Percentiles rank a stretch among this genome's conserved stretches.
Evolutionary conservation across 495 filamentous ascomycete species (phyloP).

Genomic region (Podospora comata): DNA sequence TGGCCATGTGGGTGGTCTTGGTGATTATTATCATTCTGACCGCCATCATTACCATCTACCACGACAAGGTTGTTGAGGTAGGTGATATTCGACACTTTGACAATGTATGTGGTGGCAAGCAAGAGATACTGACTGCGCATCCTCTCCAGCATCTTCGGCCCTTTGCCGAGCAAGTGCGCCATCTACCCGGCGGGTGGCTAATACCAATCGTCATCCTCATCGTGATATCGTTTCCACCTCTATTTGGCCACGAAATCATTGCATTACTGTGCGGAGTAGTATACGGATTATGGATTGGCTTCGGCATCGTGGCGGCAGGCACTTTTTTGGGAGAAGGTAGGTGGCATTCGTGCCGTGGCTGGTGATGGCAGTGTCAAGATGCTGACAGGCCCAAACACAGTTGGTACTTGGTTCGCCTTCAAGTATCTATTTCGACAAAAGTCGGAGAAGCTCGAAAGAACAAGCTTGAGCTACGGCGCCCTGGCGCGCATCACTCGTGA

Average conservation of each 20-base stretch:
- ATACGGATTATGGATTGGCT: conserved; percentile 33
- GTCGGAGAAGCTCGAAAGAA: conserved; percentile 29
- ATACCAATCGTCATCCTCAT: conserved; percentile 36
- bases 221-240: conserved; percentile 34
- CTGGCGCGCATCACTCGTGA: conserved; percentile 28
- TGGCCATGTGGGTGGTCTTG: conserved; percentile 18
- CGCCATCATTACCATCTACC: conserved; percentile 19
- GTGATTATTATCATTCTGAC: conserved; percentile 22
- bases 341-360: neutral
- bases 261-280: conserved; percentile 34
- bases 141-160: conserved; percentile 24
- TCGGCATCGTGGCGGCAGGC: conserved; percentile 34
- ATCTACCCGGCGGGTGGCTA: conserved; percentile 29
- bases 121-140: neutral
- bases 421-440: conserved; percentile 26
- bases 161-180: conserved; percentile 29
- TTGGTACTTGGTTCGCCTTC: conserved; percentile 32
- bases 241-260: conserved; percentile 37
- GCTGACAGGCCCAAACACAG: conserved; percentile 10
- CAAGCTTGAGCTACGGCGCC: conserved; percentile 34
- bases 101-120: too few relatives aligned
- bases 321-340: conserved; percentile 31
- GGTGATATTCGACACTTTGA: neutral
- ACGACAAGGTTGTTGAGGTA: conserved; percentile 25
- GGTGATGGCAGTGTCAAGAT: neutral